Conservation (phyloP, 2,329 filamentous ascomycete genomes). For the Alternaria sp. region DNA sequence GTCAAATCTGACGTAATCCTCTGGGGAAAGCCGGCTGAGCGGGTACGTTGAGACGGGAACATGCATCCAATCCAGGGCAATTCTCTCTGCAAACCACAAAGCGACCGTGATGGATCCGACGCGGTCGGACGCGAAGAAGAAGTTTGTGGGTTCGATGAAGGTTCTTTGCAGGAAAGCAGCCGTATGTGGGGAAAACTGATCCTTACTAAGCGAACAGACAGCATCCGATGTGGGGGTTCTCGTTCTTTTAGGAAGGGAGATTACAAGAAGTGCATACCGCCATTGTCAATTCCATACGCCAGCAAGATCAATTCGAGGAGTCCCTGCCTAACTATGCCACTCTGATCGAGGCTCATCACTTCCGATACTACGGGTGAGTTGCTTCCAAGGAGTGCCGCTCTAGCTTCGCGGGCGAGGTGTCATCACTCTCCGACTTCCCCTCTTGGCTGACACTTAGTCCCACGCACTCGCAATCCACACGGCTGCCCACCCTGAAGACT, state of each 20-base stretch:
- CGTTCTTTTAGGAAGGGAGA: not conserved
- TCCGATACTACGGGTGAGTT: not conserved
- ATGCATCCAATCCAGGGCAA: constrained; percentile 8
- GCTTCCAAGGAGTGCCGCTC: not conserved
- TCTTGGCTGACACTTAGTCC: constrained; percentile 6
- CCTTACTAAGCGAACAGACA: constrained; percentile 12
- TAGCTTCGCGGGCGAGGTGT: not conserved
- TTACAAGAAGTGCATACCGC: constrained; percentile 5
- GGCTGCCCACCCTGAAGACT: not conserved
- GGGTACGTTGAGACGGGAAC: constrained; percentile 13
- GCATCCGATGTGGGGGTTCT: constrained; percentile 13
- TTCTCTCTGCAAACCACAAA: not conserved
- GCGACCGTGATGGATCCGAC: not conserved
- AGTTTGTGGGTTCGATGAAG: constrained; percentile 22
- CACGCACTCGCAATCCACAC: constrained; percentile 1
- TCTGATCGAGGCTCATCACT: not conserved
- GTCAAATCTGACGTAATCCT: constrained; percentile 13
- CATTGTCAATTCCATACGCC: constrained; percentile 1
- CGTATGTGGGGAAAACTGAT: constrained; percentile 15
- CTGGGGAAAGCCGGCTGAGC: constrained; percentile 9
- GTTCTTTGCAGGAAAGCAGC: constrained; percentile 16
- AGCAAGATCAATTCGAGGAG: not conserved
- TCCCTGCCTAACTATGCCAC: not conserved
- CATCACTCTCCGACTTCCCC: not conserved
- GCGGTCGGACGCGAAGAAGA: not conserved